Base-by-base conservation (phyloP, 2,329 filamentous ascomycete genomes). In the Diaporthe sp. region DNA sequence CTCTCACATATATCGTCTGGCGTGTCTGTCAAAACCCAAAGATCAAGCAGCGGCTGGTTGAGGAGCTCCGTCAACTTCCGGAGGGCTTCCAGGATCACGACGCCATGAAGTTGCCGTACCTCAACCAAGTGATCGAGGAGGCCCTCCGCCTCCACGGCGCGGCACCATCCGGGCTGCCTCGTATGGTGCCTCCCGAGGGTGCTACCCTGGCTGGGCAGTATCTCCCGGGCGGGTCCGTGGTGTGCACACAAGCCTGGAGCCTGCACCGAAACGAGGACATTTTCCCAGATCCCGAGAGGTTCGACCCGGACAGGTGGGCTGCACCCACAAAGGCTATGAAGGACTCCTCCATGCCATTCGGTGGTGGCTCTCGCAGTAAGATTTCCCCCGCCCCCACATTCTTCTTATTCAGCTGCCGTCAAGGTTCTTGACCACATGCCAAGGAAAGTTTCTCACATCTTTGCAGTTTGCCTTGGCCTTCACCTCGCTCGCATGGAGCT, bases 401-500 rank as follows among this genome's bases (percentile, higher is more conserved):
- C 2, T n/a, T 12, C 39, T 31, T 15, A 25, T 12, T 15, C 13
- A n/a, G 57, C n/a, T 9, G 62, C 74, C 1, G 15, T 6, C 12
- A 19, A 28, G 15, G 22, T 28, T 9, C n/a, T 62, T 19, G 59
- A 19, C 4, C n/a, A 19, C n/a, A 4, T 0, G 39, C 59, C 25
- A 42, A 44, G 12, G 13, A 44, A 19, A 9, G 28, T 90, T 89
- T 77, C 87, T 88, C 1, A 85, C 83, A 13, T 87, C 9, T 37
- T 15, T 69, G n/a, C 25, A 83, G 81, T 80, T 5, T 92, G 90
- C 76, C 82, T 92, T 19, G 89, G 89, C 3, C 82, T 89, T 25
- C 88, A 91, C 75, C 84, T 92, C 13, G 89, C 89, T 0, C 83
- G 84, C 19, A 88, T 90, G 81, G 89, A 91, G 77, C 79, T 91